phyloP scores from a whole-genome alignment of 2,329 filamentous ascomycete species.

The Pseudomassariella vexata region DNA sequence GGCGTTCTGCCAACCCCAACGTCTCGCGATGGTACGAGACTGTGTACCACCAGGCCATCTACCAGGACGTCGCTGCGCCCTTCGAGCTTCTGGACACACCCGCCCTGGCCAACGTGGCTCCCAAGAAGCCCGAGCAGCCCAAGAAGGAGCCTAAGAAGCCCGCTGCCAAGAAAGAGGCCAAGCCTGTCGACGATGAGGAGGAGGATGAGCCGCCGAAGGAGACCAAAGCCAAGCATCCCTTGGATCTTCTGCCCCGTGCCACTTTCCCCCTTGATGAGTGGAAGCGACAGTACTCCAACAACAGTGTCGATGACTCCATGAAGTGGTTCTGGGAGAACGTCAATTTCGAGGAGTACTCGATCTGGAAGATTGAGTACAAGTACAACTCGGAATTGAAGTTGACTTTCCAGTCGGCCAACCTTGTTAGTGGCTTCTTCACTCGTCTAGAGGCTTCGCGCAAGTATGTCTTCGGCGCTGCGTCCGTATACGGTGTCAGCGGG shows the following conservation, averaged over 20 bases:
- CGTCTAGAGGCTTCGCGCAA: conserved; percentile 97
- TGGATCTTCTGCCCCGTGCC: conserved; percentile 76
- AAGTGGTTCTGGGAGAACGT: conserved; percentile 99
- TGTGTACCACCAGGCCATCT: conserved; percentile 87
- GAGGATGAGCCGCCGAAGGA: conserved; percentile 51
- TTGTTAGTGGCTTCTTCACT: conserved; percentile 96
- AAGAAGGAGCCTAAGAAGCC: conserved; percentile 39
- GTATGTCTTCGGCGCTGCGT: conserved; percentile 88
- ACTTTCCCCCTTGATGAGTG: conserved; percentile 87
- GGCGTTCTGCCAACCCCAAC: conserved; percentile 77
- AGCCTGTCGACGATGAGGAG: conserved; percentile 39
- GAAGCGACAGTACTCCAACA: conserved; percentile 99
- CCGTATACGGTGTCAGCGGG: conserved; percentile 85
- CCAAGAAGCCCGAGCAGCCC: conserved; percentile 75
- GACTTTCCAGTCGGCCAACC: conserved; percentile 98
- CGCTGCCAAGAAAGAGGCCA: conserved; percentile 39
- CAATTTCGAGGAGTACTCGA: conserved; percentile 90
- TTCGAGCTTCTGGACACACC: conserved; percentile 77
- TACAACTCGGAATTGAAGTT: conserved; percentile 97
- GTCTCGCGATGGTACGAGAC: conserved; percentile 92
- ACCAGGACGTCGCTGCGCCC: conserved; percentile 71
- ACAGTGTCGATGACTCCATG: conserved; percentile 76
- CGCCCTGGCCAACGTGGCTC: conserved; percentile 61
- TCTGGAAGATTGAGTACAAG: conserved; percentile 96
- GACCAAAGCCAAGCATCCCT: conserved; percentile 95